Evolutionary conservation across 306 rosid species (phyloP).

Genomic region (Acacia crassicarpa): DNA sequence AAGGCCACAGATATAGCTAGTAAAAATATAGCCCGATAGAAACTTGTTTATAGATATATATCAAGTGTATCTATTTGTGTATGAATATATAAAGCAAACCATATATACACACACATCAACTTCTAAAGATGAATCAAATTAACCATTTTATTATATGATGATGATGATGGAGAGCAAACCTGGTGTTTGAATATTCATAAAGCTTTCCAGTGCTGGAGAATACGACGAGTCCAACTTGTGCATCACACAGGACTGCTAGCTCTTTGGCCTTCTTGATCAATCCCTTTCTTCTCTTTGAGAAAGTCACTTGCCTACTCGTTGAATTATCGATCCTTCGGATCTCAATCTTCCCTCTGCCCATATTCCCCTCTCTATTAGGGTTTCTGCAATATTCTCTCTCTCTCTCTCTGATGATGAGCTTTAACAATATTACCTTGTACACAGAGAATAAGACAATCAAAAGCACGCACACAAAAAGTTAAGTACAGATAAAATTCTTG

Average conservation of each 20-base stretch:
- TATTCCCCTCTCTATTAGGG: constrained; percentile 42
- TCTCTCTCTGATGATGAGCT: neutral
- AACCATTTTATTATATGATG: neutral
- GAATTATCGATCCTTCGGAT: constrained; percentile 76
- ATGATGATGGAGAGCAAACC: constrained; percentile 31
- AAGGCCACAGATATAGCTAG: neutral
- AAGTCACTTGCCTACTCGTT: constrained; percentile 86
- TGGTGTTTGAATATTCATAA: constrained; percentile 78
- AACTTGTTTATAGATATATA: neutral
- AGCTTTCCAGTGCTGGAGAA: constrained; percentile 80
- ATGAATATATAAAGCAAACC: neutral
- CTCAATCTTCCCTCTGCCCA: constrained; percentile 96
- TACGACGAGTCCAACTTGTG: constrained; percentile 73
- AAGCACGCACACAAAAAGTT: neutral
- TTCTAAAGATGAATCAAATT: neutral
- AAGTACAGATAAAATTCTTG: constrained; percentile 5
- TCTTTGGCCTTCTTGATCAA: constrained; percentile 87
- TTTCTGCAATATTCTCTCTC: constrained; percentile 30
- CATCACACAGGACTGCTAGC: constrained; percentile 83
- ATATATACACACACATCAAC: neutral
- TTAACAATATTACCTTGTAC: no score
- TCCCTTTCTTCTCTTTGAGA: constrained; percentile 91
- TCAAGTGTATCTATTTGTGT: neutral
- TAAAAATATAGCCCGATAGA: neutral
- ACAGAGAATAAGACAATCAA: neutral